Evolutionary conservation across 2,329 filamentous ascomycete species (phyloP), one percentile per base, ranked within the genome.

Genomic region (Diplodia seriata): DNA sequence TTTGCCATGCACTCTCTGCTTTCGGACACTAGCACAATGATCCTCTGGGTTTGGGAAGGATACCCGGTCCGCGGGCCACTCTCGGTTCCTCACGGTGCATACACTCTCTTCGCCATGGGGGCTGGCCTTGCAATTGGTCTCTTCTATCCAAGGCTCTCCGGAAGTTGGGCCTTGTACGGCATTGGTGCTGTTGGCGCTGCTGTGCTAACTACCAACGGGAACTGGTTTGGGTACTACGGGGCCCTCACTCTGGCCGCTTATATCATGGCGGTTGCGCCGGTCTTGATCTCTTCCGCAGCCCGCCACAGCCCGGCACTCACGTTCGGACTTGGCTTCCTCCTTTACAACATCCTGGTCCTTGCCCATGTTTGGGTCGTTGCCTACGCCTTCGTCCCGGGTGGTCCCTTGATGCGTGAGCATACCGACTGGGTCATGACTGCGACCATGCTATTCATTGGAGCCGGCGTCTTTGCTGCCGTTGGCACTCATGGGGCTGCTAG

Each of bases 321-420:
- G 0, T 99, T 99, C 76, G 95, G 94, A 2, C 77, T 96, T 15
- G 94, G 91, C 4, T 97, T 97, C 81, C 81, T 97, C 64, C 79
- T 97, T 59, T 99, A 98, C 83, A 97, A 98, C 79, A 85, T 98
- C 74, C 82, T 98, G 82, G 90, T 97, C 4, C 86, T 99, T n/a
- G 97, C 97, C 84, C 94, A 98, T 76, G 93, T 97, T 67, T 99
- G 95, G 95, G 91, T 97, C 43, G 95, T 99, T 12, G 95, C 95
- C 2, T 99, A 99, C 75, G 95, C 95, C 14, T 99, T 99, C 73
- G 95, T 99, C 3, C 95, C 95, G 1, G 95, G 95, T 63, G 95
- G 95, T 1, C 93, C 93, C 3, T 85, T 97, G 0, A 91, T 99
- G 53, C 90, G 95, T 54, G 95, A 99, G 78, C 94, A 90, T 76